Base-by-base conservation (phyloP, 2,329 filamentous ascomycete species). In the Aureobasidium melanogenum region DNA sequence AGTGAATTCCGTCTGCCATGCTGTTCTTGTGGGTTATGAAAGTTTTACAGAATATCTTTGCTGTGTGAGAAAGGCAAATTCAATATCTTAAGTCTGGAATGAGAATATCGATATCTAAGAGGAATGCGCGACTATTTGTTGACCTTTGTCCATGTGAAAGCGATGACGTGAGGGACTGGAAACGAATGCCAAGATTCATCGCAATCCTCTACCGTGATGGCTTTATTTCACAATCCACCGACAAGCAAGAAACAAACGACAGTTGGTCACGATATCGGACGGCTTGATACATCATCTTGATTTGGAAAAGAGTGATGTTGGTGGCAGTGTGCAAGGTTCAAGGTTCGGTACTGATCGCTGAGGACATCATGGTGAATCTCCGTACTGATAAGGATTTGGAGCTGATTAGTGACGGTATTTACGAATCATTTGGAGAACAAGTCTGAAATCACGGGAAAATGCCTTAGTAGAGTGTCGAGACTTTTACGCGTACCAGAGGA, bases 1-100 rank as follows among this genome's bases (percentile, higher is more conserved):
- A 84, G 64, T 72, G 70, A 48, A 73, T 66, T 30, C 62, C 63
- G 48, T 64, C 62, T 48, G 65, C 48, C 65, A 66, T 66, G 32
- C 28, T 64, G 48, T 36, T 15, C 30, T 61, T 15, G 9, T 10
- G 36, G 30, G 26, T 10, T 34, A 8, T 24, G 2, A 28, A 28
- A 32, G 17, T 15, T 34, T 4, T 6, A 17, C 6, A 7, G 5
- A 8, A 15, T 9, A 7, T 30, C 15, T 39, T 10, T 17, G 5
- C 7, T 15, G 39, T 7, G 8, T n/a, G 1, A 41, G 15, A n/a
- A 30, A 32, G 17, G 8, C 8, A 26, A 43, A n/a, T 9, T 47
- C 44, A 17, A 8, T 9, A 30, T 24, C n/a, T n/a, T 28, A 7
- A 26, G 15, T 28, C 15, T 28, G 44, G 28, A 26, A 28, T 47